These are phyloP conservation scores for Botrytis squamosa DNA, from an alignment of 2,329 filamentous ascomycete genomes.

Conservation along the genomic window DNA sequence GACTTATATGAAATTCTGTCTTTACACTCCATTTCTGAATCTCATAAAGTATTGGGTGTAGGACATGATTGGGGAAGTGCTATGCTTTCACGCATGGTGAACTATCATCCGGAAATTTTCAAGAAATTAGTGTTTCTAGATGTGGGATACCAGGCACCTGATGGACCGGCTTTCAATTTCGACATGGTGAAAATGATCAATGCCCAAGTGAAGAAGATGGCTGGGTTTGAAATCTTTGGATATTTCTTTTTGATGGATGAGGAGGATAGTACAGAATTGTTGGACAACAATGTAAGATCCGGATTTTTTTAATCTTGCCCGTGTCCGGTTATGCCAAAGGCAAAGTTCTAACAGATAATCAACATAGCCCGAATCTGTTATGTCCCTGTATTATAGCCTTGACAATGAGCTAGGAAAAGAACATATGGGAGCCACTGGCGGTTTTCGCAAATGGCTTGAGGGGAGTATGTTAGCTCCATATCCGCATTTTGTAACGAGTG, in stretches of 20 bases:
- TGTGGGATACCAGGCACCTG: constrained; percentile 22
- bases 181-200: constrained; percentile 25
- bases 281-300: constrained; percentile 28
- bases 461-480: constrained; percentile 20
- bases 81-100: constrained; percentile 24
- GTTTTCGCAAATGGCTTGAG: constrained; percentile 19
- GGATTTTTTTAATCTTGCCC: neutral
- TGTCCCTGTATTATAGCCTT: constrained; percentile 22
- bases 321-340: neutral
- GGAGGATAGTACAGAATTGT: constrained; percentile 19
- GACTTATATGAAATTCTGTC: constrained; percentile 42
- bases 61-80: constrained; percentile 34
- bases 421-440: constrained; percentile 20
- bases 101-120: constrained; percentile 23
- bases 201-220: constrained; percentile 14
- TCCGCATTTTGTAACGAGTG: constrained; percentile 22
- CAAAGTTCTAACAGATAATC: constrained; percentile 3
- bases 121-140: constrained; percentile 27
- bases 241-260: constrained; percentile 29
- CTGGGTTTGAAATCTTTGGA: constrained; percentile 29
- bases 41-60: constrained; percentile 24
- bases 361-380: constrained; percentile 26
- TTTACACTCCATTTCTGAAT: constrained; percentile 25
- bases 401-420: constrained; percentile 21
- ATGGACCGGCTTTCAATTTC: constrained; percentile 18